Evolutionary conservation across 208 protist species (phyloP), one percentile per base, ranked within the genome.

Genomic region (Trypanosoma platydactyli): DNA sequence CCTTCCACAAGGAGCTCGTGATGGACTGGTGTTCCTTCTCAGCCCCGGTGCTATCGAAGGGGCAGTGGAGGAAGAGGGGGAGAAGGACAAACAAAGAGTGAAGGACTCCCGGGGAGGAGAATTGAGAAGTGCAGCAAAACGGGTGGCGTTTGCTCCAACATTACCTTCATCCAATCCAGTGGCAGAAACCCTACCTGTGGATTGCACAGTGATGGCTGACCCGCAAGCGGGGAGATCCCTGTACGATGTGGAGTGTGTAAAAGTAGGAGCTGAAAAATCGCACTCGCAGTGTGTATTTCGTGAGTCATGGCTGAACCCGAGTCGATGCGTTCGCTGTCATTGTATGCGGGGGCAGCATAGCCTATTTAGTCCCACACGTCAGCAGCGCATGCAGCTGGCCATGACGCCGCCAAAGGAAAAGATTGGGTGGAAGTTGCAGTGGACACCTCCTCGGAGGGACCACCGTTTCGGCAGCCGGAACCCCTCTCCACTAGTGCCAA

Each of bases 21-120:
- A 29, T 40, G 51, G 63, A 20, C 1, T 60, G 24, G 51, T 68
- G 12, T 68, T 68, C 29, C 52, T 68, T 46, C 63, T 68, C 41
- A 60, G 24, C 25, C 63, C 63, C 7, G 25, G 5, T 4, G 30
- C 38, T 9, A 27, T 44, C 49, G 20, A 35, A 0, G 60, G 25
- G 15, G 3, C 5, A 20, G 27, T 24, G n/a, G 16, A 20, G 44
- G 20, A 52, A 42, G 27, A 41, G 11, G 6, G 33, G 24, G 13
- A 63, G 33, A 18, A n/a, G 29, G 35, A n/a, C 3, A 49, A 57
- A 57, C n/a, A 24, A 41, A 41, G 18, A 41, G 33, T 11, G 44
- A 4, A 22, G 11, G n/a, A n/a, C n/a, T n/a, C n/a, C n/a, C n/a
- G n/a, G n/a, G n/a, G n/a, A n/a, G n/a, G n/a, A n/a, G n/a, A n/a